Evolutionary conservation across 345 rosid genomes (phyloP), one percentile per base, ranked within the genome.

Genomic region (Populus davidiana): DNA sequence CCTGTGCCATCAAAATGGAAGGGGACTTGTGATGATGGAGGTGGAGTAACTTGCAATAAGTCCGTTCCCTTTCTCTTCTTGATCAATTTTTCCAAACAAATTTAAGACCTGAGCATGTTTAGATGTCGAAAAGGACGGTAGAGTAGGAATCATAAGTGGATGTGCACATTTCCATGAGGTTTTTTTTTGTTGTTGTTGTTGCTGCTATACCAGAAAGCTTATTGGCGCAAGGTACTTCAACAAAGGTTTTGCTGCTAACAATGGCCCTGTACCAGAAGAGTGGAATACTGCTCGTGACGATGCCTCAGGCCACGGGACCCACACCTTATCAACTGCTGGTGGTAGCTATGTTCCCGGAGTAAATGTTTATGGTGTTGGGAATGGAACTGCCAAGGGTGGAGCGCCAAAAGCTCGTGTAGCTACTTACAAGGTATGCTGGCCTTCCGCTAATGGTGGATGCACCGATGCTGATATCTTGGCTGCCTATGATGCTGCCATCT

Each of bases 311-410:
- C 88, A 86, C 18, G 85, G 86, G 8, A 20, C 81, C 16, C 86
- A 85, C 69, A 83, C 88, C 17, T 68, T 86, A 8, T 86, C 85
- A 14, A 86, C 81, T 0, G 84, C 83, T 0, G 86, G 79, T 0
- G 88, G 86, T 0, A 73, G 50, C 61, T 78, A 76, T 31, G 83
- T 76, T 13, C 56, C 52, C 0, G 54, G 81, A 25, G 81, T 75
- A 0, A 73, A 20, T 21, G 39, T 41, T 1, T 83, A 87, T 36
- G 90, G 92, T 2, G 0, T 44, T 1, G 87, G 86, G 1, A 85
- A 85, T 44, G 93, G 96, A 17, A 91, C 93, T 8, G 96, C 92
- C 0, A 89, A 86, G 41, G 93, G 95, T 0, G 96, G 92, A 7
- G 81, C 96, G 0, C 93, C 93, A 0, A 82, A 43, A 35, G 92